phyloP scores from a whole-genome alignment of 2,329 filamentous ascomycete genomes.

The Verticillium longisporum region DNA sequence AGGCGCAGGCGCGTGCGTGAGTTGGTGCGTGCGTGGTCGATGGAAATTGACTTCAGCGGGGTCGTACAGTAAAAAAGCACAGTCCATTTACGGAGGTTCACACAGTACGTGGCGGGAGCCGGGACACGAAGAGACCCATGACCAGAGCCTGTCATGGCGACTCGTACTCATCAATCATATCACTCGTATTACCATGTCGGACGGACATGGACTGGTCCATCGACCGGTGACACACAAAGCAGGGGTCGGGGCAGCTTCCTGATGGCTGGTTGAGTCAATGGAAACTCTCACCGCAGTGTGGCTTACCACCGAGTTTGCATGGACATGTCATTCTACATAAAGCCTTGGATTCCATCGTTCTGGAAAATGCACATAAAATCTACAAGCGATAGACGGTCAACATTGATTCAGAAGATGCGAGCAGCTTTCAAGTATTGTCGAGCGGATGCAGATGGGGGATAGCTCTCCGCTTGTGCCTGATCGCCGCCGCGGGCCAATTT shows the following conservation, averaged over 20 bases:
- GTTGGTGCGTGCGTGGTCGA: neutral
- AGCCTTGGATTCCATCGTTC: neutral
- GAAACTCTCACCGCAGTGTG: neutral
- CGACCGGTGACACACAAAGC: neutral
- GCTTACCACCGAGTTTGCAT: neutral
- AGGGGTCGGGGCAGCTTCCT: neutral
- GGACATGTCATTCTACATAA: no score
- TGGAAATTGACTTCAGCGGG: neutral
- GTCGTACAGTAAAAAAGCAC: neutral
- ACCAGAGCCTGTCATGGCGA: neutral
- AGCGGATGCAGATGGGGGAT: neutral
- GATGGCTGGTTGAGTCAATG: neutral
- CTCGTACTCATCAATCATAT: neutral
- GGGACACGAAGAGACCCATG: neutral
- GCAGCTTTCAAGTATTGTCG: neutral
- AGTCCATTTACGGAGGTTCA: neutral
- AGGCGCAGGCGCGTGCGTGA: neutral
- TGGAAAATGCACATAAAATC: no score
- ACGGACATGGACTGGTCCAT: neutral
- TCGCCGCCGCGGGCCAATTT: neutral
- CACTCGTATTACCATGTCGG: neutral
- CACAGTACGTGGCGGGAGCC: neutral
- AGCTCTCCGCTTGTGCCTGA: neutral
- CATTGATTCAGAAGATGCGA: neutral
- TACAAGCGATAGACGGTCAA: neutral